A percentile compares a stretch with the other conserved stretches of the same genome.
Conservation (phyloP, 2,329 filamentous ascomycete genomes). For the Emericellopsis atlantica region DNA sequence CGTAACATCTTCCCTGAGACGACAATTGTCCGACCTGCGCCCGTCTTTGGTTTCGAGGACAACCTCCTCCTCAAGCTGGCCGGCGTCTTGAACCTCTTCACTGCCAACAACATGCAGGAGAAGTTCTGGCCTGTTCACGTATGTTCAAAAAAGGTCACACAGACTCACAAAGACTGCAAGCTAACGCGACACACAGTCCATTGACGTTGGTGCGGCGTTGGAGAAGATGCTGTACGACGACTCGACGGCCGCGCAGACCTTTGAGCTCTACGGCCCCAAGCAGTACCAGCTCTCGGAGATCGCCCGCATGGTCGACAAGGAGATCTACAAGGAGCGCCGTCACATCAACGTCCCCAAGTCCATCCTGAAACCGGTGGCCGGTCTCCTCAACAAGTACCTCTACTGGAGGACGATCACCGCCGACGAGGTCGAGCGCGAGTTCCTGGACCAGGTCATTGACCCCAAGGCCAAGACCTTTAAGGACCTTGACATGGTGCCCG, state of each 20-base stretch:
- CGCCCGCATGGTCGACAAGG: conserved; percentile 73
- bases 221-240: conserved; percentile 89
- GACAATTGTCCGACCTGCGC: conserved; percentile 87
- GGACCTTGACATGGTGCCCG: conserved; percentile 81
- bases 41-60: conserved; percentile 92
- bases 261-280: conserved; percentile 86
- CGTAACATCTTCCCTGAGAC: conserved; percentile 91
- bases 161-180: not conserved
- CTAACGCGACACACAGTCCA: conserved; percentile 40
- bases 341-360: conserved; percentile 85
- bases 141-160: conserved; percentile 13
- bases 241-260: conserved; percentile 79
- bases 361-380: conserved; percentile 62
- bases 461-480: conserved; percentile 87
- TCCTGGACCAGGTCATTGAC: conserved; percentile 87
- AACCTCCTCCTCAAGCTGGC: conserved; percentile 80
- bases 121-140: conserved; percentile 86
- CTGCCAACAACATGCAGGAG: conserved; percentile 87
- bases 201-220: conserved; percentile 80
- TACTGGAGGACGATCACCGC: conserved; percentile 82
- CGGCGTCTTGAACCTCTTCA: conserved; percentile 67
- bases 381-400: conserved; percentile 64
- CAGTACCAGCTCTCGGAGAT: conserved; percentile 86
- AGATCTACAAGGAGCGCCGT: conserved; percentile 80
- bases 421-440: conserved; percentile 84